Conservation (phyloP, 495 filamentous ascomycete species). For the Tuber indicum region DNA sequence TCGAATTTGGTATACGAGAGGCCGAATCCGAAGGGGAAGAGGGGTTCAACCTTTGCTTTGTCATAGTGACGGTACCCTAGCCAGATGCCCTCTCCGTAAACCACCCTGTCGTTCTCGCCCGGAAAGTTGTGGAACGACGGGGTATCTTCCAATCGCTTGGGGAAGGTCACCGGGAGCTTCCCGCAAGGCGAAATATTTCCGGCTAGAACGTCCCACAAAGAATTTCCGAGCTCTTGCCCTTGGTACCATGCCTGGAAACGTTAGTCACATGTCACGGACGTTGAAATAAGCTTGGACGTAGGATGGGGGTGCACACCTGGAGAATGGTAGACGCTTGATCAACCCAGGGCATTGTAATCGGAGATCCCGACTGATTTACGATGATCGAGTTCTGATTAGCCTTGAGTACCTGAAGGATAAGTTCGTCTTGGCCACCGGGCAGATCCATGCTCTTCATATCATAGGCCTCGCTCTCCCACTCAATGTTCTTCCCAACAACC, state of each 20-base stretch:
- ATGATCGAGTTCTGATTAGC: slow-evolving; percentile 60
- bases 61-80: slow-evolving; percentile 74
- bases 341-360: slow-evolving; percentile 67
- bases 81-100: slow-evolving; percentile 73
- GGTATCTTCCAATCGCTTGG: slow-evolving; percentile 61
- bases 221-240: slow-evolving; percentile 61
- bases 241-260: slow-evolving; percentile 57
- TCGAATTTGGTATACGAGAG: slow-evolving; percentile 65
- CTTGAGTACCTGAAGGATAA: slow-evolving; percentile 53
- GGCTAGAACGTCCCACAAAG: slow-evolving; percentile 61
- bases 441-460: slow-evolving; percentile 63
- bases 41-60: slow-evolving; percentile 53
- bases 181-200: slow-evolving; percentile 61
- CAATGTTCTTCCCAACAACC: slow-evolving; percentile 61
- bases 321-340: slow-evolving; percentile 51
- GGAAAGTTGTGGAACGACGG: slow-evolving; percentile 68
- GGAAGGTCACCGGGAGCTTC: slow-evolving; percentile 64
- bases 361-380: slow-evolving; percentile 64
- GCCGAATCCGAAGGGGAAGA: slow-evolving; percentile 70
- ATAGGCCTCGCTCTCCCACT: slow-evolving; percentile 70
- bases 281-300: slow-evolving; percentile 3
- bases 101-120: slow-evolving; percentile 58
- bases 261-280: slow-evolving; percentile 3
- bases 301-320: slow-evolving; percentile 18
- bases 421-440: slow-evolving; percentile 54